A percentile compares a stretch with the other conserved stretches of the same genome.
Evolutionary conservation across 805 yeast species (phyloP).

Genomic region (Sugiyamaella lignohabitans): DNA sequence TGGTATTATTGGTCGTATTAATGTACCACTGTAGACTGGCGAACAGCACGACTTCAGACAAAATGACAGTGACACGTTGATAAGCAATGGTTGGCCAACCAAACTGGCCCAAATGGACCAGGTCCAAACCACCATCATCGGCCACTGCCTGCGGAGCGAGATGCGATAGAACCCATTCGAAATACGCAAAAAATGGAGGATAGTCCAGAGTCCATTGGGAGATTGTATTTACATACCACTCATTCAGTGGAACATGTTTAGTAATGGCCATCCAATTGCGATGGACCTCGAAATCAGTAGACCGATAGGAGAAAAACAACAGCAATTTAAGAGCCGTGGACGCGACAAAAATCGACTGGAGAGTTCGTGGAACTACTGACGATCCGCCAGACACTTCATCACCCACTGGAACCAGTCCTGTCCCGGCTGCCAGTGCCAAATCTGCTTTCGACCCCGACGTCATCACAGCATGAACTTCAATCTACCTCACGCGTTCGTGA

Average conservation of each 20-base stretch:
- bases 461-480: too few relatives aligned
- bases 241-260: conserved; percentile 55
- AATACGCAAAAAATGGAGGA: conserved; percentile 96
- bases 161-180: conserved; percentile 73
- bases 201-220: conserved; percentile 93
- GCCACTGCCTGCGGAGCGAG: conserved; percentile 59
- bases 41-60: conserved; percentile 67
- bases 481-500: too few relatives aligned
- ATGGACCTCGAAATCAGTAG: conserved; percentile 97
- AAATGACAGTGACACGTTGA: conserved; percentile 75
- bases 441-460: too few relatives aligned
- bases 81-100: conserved; percentile 75
- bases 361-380: too few relatives aligned
- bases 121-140: conserved; percentile 71
- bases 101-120: conserved; percentile 58
- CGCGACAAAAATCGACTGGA: conserved; percentile 64
- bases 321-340: conserved; percentile 52
- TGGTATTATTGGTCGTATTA: conserved; percentile 32
- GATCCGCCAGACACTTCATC: too few relatives aligned
- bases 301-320: conserved; percentile 73
- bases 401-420: too few relatives aligned
- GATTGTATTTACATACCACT: conserved; percentile 81
- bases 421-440: too few relatives aligned
- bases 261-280: conserved; percentile 96
- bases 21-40: conserved; percentile 66